Base-by-base conservation (phyloP, 2,329 filamentous ascomycete species). In the Dothideomycetidae sp. region DNA sequence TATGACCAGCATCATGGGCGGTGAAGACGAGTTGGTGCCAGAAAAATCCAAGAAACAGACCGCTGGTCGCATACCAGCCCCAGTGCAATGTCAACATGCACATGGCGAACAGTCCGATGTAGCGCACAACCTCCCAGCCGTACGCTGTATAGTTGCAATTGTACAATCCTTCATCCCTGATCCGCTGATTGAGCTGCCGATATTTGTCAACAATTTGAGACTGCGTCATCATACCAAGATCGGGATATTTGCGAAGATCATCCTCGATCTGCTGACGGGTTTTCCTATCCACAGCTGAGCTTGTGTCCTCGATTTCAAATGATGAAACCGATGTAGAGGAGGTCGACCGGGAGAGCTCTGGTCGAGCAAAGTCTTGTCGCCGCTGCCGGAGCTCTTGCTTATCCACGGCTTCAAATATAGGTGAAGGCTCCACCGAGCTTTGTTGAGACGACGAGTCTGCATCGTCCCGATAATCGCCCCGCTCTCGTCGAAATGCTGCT, bases 21-120 rank as follows among this genome's bases (percentile, higher is more conserved):
- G 79, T 78, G 54, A 98, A 98, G 36, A 88, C 81, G 17, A 96
- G 70, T 55, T 96, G 90, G 53, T 96, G 90, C 88, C 90, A 96
- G 52, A 93, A 71, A 44, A 73, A 67, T 13, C 88, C 90, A 2
- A 96, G 66, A 48, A 78, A 84, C 33, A 81, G 55, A 1, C 74
- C 85, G 40, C 81, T 82, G 2, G 71, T 62, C n/a, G 56, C 51
- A 45, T 63, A 68, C 57, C 60, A 64, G 19, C 57, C 58, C 5
- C 48, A 43, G 10, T 49, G 52, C 11, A 68, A 53, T 23, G 61
- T 53, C 37, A 61, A 53, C 23, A 86, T 58, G 44, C 75, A 75
- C 34, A 75, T 57, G 10, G 58, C 52, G 36, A 81, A 76, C 17
- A 93, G 70, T 11, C 76, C 57, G 1, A 66, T 60, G 54, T 93